Conservation (phyloP, 305 asterid species). For the Fraxinus ornus region DNA sequence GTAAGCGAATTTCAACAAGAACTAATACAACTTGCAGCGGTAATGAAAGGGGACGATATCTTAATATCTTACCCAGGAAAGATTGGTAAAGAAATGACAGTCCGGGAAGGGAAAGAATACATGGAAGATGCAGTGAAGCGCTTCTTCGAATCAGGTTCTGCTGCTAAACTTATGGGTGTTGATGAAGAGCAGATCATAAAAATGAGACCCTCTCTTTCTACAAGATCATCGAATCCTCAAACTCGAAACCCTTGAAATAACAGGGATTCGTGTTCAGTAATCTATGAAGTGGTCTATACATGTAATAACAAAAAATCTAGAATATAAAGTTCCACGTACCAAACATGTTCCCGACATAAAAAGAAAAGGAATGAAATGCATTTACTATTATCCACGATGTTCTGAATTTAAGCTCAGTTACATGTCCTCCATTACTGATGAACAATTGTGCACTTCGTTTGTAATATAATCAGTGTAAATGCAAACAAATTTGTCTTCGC, state of each 20-base stretch:
- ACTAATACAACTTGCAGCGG: conserved; percentile 82
- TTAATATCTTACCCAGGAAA: conserved; percentile 44
- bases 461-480: background rate
- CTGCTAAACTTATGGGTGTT: conserved; percentile 65
- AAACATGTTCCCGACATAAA: background rate
- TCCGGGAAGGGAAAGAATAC: conserved; percentile 63
- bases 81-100: conserved; percentile 66
- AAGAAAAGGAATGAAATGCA: background rate
- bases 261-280: background rate
- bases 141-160: conserved; percentile 69
- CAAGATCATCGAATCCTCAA: conserved; percentile 36
- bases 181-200: conserved; percentile 59
- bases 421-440: background rate
- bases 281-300: background rate
- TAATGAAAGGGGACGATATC: conserved; percentile 67
- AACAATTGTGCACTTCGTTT: background rate
- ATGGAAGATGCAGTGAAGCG: conserved; percentile 61
- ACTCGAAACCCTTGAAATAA: background rate
- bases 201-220: conserved; percentile 83
- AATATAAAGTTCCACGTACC: background rate
- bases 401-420: background rate
- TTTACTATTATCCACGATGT: background rate
- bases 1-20: conserved; percentile 83
- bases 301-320: background rate
- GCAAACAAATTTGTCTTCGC: background rate